A percentile compares a stretch with the other conserved stretches of the same genome.
These are phyloP conservation scores for Metschnikowia reukaufii DNA, from an alignment of 805 yeast species.

Conservation along the genomic window DNA sequence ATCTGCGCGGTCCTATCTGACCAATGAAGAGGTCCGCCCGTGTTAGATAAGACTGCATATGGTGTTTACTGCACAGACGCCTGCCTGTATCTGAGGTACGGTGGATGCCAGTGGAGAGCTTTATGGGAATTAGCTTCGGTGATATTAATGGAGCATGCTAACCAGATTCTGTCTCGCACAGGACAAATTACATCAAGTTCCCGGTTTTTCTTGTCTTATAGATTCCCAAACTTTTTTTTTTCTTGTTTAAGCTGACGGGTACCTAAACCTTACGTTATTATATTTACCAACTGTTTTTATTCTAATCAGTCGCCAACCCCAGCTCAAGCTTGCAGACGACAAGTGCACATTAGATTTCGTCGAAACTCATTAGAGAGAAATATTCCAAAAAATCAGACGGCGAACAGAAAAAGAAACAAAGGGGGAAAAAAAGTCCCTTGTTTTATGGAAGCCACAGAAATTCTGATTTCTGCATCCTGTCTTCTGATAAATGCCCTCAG, in stretches of 20 bases:
- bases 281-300: too few relatives aligned
- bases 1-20: constrained; percentile 6
- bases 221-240: too few relatives aligned
- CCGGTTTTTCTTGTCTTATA: background rate
- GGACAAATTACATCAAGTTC: background rate
- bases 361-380: background rate
- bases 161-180: background rate
- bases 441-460: background rate
- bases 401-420: background rate
- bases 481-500: background rate
- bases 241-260: too few relatives aligned
- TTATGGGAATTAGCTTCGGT: background rate
- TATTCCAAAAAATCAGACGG: background rate
- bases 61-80: background rate
- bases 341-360: too few relatives aligned
- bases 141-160: background rate
- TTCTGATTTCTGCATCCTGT: background rate
- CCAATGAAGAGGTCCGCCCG: constrained; percentile 3
- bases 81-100: background rate
- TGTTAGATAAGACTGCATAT: constrained; percentile 8
- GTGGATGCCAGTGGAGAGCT: background rate
- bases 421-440: background rate
- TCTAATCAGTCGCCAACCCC: too few relatives aligned
- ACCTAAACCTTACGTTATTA: too few relatives aligned
- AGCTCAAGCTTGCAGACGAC: too few relatives aligned